Conservation (phyloP, 768 basidiomycete genomes). For the Rhizopogon roseolus region DNA sequence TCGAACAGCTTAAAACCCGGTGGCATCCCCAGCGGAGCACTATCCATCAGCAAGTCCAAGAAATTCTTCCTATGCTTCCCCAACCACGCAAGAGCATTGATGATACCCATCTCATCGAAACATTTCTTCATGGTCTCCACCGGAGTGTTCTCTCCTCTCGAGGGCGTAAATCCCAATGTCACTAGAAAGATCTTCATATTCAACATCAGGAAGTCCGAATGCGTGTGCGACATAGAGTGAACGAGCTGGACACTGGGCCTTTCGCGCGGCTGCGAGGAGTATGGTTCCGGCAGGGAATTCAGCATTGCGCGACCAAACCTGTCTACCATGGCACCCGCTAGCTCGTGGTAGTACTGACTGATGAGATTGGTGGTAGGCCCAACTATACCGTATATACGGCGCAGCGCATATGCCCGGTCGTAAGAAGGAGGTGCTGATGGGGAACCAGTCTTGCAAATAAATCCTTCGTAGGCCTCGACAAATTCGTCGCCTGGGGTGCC, state of each 20-base stretch:
- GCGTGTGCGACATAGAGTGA: not conserved
- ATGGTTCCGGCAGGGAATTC: not conserved
- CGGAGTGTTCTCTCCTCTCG: too few species aligned
- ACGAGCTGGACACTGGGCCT: not conserved
- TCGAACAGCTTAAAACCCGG: not conserved
- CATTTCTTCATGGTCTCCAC: not conserved
- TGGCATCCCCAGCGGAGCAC: not conserved
- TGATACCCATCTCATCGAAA: conserved; percentile 2
- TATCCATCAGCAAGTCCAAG: not conserved
- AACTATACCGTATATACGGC: not conserved
- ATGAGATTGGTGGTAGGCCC: not conserved
- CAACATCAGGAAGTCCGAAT: not conserved
- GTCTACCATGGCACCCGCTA: not conserved
- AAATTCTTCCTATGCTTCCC: conserved; percentile 4
- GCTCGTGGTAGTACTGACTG: not conserved
- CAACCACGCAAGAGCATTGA: conserved; percentile 5
- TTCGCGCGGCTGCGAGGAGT: not conserved
- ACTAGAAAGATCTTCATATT: not conserved
- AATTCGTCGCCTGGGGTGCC: not conserved
- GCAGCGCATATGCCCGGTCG: not conserved
- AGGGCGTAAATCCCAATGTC: not conserved
- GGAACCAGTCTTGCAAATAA: conserved; percentile 20
- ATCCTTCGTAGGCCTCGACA: conserved; percentile 25
- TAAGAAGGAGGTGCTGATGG: not conserved
- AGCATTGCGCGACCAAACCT: not conserved